Evolutionary conservation across 2,329 filamentous ascomycete genomes (phyloP).

Genomic region (Cercospora beticola): DNA sequence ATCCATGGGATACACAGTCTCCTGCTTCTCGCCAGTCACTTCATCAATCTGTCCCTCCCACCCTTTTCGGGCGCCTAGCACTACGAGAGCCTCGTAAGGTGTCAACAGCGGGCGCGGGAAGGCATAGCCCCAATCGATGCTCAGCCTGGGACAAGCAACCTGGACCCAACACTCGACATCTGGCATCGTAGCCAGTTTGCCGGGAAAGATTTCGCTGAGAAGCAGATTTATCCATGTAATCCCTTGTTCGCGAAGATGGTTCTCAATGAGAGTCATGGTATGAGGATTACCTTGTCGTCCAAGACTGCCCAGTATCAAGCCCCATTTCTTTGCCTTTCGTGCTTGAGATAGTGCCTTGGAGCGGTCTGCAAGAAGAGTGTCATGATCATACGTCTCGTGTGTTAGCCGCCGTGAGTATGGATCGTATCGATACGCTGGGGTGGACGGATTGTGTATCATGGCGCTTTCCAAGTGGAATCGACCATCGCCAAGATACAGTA

Average conservation of each 20-base stretch:
- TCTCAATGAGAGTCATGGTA: constrained; percentile 83
- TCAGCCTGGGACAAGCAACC: constrained; percentile 91
- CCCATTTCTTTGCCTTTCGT: constrained; percentile 81
- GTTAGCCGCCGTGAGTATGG: constrained; percentile 92
- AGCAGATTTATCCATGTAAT: constrained; percentile 83
- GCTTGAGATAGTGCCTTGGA: constrained; percentile 74
- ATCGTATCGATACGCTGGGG: constrained; percentile 94
- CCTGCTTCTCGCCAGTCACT: constrained; percentile 25
- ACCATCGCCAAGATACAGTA: constrained; percentile 88
- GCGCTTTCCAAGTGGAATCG: constrained; percentile 96
- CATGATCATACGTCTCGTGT: constrained; percentile 86
- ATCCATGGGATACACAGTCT: constrained; percentile 80
- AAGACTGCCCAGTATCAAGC: constrained; percentile 86
- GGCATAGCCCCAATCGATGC: constrained; percentile 98
- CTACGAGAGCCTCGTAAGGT: constrained; percentile 90
- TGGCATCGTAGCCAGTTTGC: constrained; percentile 85
- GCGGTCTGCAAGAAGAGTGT: constrained; percentile 82
- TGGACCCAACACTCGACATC: constrained; percentile 99
- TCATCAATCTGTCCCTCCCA: constrained; percentile 48
- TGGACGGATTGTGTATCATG: constrained; percentile 94
- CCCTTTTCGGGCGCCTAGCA: constrained; percentile 74
- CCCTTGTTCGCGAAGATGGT: constrained; percentile 65
- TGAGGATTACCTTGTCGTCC: constrained; percentile 95
- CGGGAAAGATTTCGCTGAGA: constrained; percentile 93
- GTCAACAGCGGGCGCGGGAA: constrained; percentile 86